Base-by-base conservation (phyloP, 164 flowering plant species). In the Tetrastigma voinierianum region DNA sequence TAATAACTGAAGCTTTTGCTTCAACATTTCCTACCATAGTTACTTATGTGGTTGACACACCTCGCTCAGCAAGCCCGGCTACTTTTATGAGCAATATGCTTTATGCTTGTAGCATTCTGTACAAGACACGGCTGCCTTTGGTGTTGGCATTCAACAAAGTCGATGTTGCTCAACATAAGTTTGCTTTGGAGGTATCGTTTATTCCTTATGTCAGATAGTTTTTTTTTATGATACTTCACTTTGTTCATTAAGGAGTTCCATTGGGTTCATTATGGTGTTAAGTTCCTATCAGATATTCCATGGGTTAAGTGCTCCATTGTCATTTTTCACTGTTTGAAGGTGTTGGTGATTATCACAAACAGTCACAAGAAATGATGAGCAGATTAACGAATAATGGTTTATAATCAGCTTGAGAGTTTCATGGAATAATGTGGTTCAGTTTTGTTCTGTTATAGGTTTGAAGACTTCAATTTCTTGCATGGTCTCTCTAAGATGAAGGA, bases 31-130 rank as follows among this genome's bases (percentile, higher is more conserved):
- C 98, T 11, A 91, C 98, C 20, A 84, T 91, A 12, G 51, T 94
- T 65, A 67, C 93, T 0, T 94, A 94, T 74, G 95, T 94, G 5
- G 95, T 91, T 63, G 98, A 91, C 62, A 94, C 98, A 19, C 95
- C 97, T 70, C 96, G 96, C 25, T 83, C 96, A 9, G 73, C 78
- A 32, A 87, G 81, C 73, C 97, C 98, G 23, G 72, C 68, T 51
- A 94, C 92, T 55, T 94, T 91, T 74, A 94, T 94, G 96, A 94
- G 97, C 82, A 94, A 90, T 67, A 94, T 94, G 98, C 90, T 94
- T 11, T 91, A 88, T 77, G 98, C 98, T 46, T 91, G 98, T 76
- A 90, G 96, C 75, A 94, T 94, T 63, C 90, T 94, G 48, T 90
- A 91, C 80, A 94, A 88, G 82, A 84, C 97, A 15, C 76, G 95